These are phyloP conservation scores for Camelina laxa DNA, from an alignment of 345 rosid species.

Conservation along the genomic window DNA sequence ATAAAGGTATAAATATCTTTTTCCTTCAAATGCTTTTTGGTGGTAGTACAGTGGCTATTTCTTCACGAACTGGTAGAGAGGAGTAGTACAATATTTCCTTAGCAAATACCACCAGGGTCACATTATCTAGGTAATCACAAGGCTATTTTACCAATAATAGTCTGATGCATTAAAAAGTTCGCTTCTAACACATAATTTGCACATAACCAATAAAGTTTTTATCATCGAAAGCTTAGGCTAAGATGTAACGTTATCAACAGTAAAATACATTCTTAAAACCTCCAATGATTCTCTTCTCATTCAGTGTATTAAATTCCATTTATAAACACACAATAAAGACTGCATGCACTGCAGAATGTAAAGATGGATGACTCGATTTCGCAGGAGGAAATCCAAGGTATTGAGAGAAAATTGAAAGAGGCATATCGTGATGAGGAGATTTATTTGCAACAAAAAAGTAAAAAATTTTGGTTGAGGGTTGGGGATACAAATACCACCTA, in stretches of 20 bases:
- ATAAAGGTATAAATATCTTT: constrained; percentile 1
- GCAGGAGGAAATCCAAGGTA: too few relatives aligned
- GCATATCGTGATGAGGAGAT: too few relatives aligned
- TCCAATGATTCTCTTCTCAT: background rate
- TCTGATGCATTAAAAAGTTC: background rate
- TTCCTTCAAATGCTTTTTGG: constrained; percentile 4
- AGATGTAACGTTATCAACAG: background rate
- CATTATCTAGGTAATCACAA: too few relatives aligned
- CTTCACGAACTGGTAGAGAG: constrained; percentile 11
- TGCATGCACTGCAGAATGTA: too few relatives aligned
- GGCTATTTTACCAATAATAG: too few relatives aligned
- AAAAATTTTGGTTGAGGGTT: too few relatives aligned
- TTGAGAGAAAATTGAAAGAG: too few relatives aligned
- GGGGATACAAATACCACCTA: too few relatives aligned
- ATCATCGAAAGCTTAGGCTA: background rate
- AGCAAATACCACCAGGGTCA: background rate
- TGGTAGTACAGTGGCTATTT: constrained; percentile 12
- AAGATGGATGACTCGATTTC: too few relatives aligned
- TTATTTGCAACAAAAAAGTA: too few relatives aligned
- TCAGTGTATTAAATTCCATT: background rate
- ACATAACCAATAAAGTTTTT: background rate
- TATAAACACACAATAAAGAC: constrained; percentile 24
- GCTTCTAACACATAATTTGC: background rate
- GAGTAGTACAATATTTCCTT: constrained; percentile 1
- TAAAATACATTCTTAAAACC: background rate